Percentiles rank a stretch among this genome's conserved stretches.
These are phyloP conservation scores for Kokia cookei DNA, from an alignment of 441 rosid species.

Conservation along the genomic window DNA sequence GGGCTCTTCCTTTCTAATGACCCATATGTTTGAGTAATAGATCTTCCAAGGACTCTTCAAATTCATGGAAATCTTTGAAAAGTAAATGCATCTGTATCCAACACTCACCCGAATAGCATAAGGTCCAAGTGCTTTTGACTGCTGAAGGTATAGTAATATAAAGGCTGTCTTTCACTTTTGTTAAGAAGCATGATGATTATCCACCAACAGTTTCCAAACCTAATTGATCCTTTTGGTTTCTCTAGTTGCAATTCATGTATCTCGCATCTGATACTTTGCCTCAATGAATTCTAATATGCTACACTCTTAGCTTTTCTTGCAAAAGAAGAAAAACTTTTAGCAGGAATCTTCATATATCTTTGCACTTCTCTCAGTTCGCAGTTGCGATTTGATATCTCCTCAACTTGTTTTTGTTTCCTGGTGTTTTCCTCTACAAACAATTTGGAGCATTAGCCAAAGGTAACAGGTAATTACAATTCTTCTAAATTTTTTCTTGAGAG, in stretches of 20 bases:
- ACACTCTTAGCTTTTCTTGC: background rate
- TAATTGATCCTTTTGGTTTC: background rate
- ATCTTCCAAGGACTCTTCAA: background rate
- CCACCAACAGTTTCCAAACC: background rate
- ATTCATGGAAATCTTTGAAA: background rate
- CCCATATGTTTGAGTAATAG: background rate
- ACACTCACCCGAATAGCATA: background rate
- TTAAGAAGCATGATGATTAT: background rate
- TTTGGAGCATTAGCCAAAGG: background rate
- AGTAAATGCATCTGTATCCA: background rate
- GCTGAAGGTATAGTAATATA: background rate
- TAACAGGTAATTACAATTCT: background rate
- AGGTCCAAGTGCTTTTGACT: background rate
- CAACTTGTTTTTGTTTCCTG: background rate
- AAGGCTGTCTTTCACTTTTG: background rate
- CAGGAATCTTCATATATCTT: conserved; percentile 1
- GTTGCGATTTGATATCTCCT: background rate
- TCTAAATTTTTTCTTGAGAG: background rate
- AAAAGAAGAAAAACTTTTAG: conserved; percentile 9
- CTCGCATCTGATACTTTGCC: conserved; percentile 8
- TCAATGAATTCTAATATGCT: background rate
- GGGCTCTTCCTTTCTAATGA: background rate
- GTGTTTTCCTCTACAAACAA: background rate
- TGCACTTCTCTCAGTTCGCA: background rate
- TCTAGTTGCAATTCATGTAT: background rate